A percentile compares a stretch with the other conserved stretches of the same genome.
Evolutionary conservation across 2,329 filamentous ascomycete species (phyloP).

Genomic region (Ascochyta clinopodiicola): DNA sequence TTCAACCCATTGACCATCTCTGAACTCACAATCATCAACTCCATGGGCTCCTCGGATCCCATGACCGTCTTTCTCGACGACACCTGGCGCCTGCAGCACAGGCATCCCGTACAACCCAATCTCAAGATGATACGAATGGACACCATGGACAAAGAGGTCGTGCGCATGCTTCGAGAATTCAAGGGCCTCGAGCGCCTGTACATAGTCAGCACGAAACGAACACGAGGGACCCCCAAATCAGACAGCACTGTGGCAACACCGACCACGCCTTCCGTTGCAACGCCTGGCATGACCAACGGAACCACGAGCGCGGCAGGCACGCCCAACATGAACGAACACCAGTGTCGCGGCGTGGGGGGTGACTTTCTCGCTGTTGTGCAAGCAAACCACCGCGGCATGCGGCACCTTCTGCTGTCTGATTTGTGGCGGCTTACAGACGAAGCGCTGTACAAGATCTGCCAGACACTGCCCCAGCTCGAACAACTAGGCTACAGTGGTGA

Average conservation of each 20-base stretch:
- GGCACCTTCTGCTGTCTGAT: constrained; percentile 63
- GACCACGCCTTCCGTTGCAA: constrained; percentile 34
- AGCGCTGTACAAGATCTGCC: constrained; percentile 59
- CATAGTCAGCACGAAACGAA: constrained; percentile 53
- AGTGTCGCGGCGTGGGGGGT: constrained; percentile 47
- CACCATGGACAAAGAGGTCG: constrained; percentile 53
- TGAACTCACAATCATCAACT: constrained; percentile 62
- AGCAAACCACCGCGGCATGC: constrained; percentile 57
- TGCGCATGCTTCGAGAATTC: constrained; percentile 52
- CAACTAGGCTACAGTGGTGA: constrained; percentile 63
- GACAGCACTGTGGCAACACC: constrained; percentile 39
- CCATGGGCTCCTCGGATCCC: constrained; percentile 54
- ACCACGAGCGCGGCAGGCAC: constrained; percentile 28
- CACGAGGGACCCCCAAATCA: constrained; percentile 27
- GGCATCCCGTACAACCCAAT: constrained; percentile 35
- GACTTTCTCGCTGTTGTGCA: constrained; percentile 61
- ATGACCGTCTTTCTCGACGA: constrained; percentile 63
- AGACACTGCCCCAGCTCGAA: constrained; percentile 63
- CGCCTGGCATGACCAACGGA: constrained; percentile 27
- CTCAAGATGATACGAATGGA: constrained; percentile 60
- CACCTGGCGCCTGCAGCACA: constrained; percentile 55
- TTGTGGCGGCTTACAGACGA: constrained; percentile 60
- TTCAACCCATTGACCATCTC: constrained; percentile 52
- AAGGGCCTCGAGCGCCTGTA: constrained; percentile 59
- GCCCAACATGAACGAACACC: constrained; percentile 33